Evolutionary conservation across 768 basidiomycete species (phyloP).

Genomic region (Hericium coralloides): DNA sequence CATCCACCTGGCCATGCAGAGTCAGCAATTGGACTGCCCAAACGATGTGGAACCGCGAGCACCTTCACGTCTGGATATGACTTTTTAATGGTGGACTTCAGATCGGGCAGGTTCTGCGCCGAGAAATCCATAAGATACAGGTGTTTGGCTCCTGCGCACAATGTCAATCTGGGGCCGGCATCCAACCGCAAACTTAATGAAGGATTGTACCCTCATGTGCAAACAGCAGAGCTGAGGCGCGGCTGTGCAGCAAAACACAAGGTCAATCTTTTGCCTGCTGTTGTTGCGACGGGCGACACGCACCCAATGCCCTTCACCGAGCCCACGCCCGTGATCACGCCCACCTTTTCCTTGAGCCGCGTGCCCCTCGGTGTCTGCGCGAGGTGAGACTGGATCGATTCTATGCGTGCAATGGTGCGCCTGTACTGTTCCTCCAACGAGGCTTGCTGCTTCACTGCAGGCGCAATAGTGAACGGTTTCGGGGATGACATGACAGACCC

Average conservation of each 20-base stretch:
- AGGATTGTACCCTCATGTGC: constrained; percentile 63
- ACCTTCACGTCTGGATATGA: constrained; percentile 79
- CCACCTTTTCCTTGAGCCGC: constrained; percentile 69
- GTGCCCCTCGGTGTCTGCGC: constrained; percentile 39
- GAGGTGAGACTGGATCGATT: constrained; percentile 63
- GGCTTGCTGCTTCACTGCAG: neutral
- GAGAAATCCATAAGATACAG: constrained; percentile 74
- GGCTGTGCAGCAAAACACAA: constrained; percentile 31
- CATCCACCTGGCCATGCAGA: constrained; percentile 53
- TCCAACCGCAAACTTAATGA: neutral
- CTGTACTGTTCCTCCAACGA: constrained; percentile 41
- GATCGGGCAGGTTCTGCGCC: constrained; percentile 53
- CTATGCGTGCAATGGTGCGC: constrained; percentile 55
- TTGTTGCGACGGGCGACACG: constrained; percentile 14
- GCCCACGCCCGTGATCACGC: constrained; percentile 82
- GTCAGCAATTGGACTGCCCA: neutral
- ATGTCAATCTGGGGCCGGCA: neutral
- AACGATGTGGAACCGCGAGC: neutral
- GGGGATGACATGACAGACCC: neutral
- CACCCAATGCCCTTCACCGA: constrained; percentile 88
- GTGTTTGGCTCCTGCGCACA: constrained; percentile 54
- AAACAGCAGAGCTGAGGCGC: constrained; percentile 62
- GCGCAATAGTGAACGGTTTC: neutral
- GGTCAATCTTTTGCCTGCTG: neutral
- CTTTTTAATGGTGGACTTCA: constrained; percentile 58